Base-by-base conservation (phyloP, 2,329 filamentous ascomycete species). In the Colletotrichum lentis region DNA sequence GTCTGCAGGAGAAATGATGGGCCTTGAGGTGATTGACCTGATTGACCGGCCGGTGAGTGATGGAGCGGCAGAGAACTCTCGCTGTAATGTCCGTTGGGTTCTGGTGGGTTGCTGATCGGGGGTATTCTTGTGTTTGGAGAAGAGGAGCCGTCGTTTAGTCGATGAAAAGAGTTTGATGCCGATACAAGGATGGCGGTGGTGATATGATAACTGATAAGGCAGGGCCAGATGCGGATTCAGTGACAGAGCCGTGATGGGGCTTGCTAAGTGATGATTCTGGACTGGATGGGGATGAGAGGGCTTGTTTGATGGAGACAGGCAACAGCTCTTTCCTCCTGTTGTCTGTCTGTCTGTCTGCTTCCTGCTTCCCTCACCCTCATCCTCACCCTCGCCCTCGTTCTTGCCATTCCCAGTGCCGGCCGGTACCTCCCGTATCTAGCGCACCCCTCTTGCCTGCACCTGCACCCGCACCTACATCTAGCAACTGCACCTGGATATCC, bases 71-170 rank as follows among this genome's bases (percentile, higher is more conserved):
- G n/a, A 65, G 31, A 31, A 49, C 46, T 31, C 35, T 64, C 7
- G n/a, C 16, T 35, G 62, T 52, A 54, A 14, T 62, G 56, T 37
- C 12, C 22, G 27, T 37, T 14, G 7, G 27, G n/a, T 31, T 8
- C 16, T 52, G 50, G 35, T 56, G 58, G 50, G 16, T 63, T 63
- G 53, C 39, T 58, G 47, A 54, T 59, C 53, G 35, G 41, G 24
- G 35, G 64, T 41, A 65, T 8, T 49, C 39, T 47, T 65, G 20
- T 46, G 5, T 20, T 58, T 62, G 41, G 58, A 62, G 41, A 63
- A 41, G n/a, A 49, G 37, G 35, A 16, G 60, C n/a, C 49, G 31
- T 3, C 37, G 27, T 4, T 27, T 12, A 27, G 41, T 20, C 54
- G 43, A 22, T 44, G 3, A 20, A 54, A 12, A 43, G 18, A 22